These are phyloP conservation scores for Mangifera indica DNA, from an alignment of 345 rosid genomes.

Conservation along the genomic window DNA sequence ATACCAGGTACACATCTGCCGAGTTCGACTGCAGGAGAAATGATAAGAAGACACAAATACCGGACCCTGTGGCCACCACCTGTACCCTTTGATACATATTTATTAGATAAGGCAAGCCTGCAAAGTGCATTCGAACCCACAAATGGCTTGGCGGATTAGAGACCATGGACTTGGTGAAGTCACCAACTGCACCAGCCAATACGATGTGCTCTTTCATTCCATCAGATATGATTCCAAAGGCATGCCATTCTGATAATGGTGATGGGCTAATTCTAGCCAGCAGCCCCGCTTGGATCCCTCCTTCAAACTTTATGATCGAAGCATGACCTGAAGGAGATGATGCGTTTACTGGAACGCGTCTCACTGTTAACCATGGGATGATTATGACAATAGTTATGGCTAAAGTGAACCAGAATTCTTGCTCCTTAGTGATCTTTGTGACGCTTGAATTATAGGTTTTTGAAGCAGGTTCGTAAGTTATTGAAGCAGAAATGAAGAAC, in stretches of 20 bases:
- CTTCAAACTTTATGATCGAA: neutral
- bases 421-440: neutral
- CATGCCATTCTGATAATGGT: conserved; percentile 12
- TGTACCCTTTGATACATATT: conserved; percentile 1
- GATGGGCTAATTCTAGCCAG: conserved; percentile 4
- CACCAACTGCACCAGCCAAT: neutral
- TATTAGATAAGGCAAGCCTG: conserved; percentile 9
- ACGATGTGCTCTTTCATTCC: conserved; percentile 11
- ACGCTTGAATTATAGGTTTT: neutral
- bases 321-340: conserved; percentile 4
- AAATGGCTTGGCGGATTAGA: conserved; percentile 9
- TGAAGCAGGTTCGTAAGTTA: neutral
- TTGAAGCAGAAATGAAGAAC: neutral
- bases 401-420: conserved; percentile 7
- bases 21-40: neutral
- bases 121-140: conserved; percentile 10
- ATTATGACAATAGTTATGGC: neutral
- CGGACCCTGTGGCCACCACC: conserved; percentile 4
- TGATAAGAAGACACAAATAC: conserved; percentile 1
- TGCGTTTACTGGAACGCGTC: neutral
- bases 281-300: neutral
- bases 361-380: neutral
- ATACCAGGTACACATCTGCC: neutral
- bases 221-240: conserved; percentile 3
- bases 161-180: neutral